Conservation (phyloP, 148 eudicot genomes). For the Chenopodium berlandieri region DNA sequence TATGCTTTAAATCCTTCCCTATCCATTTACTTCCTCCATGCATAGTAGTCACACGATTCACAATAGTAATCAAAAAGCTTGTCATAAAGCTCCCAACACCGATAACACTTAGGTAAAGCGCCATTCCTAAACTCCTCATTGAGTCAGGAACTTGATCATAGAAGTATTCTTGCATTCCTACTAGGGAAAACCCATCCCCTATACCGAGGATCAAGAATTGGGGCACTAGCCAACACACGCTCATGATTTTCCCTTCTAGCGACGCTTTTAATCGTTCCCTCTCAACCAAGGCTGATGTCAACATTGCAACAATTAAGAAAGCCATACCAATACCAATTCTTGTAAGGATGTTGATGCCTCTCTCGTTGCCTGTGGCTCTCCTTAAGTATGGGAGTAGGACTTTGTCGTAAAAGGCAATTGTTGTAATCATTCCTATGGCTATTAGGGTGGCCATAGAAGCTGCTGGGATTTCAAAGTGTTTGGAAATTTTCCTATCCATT, state of each 20-base stretch:
- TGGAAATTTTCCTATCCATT: constrained; percentile 34
- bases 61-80: constrained; percentile 37
- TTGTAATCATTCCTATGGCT: constrained; percentile 37
- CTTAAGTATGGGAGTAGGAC: constrained; percentile 47
- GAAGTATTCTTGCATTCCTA: constrained; percentile 68
- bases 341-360: constrained; percentile 50
- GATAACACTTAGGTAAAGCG: constrained; percentile 49
- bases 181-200: constrained; percentile 54
- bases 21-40: constrained; percentile 44
- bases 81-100: constrained; percentile 50
- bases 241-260: constrained; percentile 25
- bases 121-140: constrained; percentile 70
- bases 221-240: constrained; percentile 56
- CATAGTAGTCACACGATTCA: constrained; percentile 35
- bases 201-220: constrained; percentile 50
- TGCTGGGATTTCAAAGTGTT: constrained; percentile 46
- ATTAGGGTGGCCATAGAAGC: constrained; percentile 40
- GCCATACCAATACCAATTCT: constrained; percentile 64
- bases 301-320: constrained; percentile 36
- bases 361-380: constrained; percentile 40
- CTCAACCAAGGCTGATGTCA: constrained; percentile 46
- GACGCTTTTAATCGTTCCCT: constrained; percentile 32
- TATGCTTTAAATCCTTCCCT: constrained; percentile 43
- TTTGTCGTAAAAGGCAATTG: constrained; percentile 42
- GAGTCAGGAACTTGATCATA: constrained; percentile 70